phyloP scores from a whole-genome alignment of 306 rosid species.

The Quillaja saponaria region DNA sequence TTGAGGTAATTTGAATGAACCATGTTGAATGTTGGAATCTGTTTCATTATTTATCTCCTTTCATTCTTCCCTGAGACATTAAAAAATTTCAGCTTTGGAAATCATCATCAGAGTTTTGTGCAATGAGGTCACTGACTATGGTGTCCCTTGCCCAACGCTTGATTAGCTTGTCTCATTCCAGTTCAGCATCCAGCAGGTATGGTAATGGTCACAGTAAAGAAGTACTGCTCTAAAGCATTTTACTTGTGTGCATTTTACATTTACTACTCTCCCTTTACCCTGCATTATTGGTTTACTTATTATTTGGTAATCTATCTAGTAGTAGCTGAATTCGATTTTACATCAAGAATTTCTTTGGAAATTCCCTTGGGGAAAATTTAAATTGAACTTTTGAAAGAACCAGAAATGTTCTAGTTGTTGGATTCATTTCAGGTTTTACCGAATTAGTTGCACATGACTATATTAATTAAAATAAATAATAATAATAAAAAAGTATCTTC shows the following conservation, averaged over 20 bases:
- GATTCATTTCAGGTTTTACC: too few relatives aligned
- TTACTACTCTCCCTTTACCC: too few relatives aligned
- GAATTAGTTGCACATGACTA: too few relatives aligned
- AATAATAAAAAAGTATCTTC: not conserved
- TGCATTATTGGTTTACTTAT: too few relatives aligned
- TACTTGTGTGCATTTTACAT: not conserved
- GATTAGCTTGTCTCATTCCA: slow-evolving; percentile 77
- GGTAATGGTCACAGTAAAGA: slow-evolving; percentile 2
- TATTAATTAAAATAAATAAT: not conserved
- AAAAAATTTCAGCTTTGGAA: slow-evolving; percentile 92
- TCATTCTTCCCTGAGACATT: slow-evolving; percentile 41
- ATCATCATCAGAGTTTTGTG: slow-evolving; percentile 86
- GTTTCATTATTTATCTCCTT: too few relatives aligned
- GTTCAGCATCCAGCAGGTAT: slow-evolving; percentile 97
- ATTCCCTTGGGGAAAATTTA: slow-evolving; percentile 19
- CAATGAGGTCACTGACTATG: slow-evolving; percentile 86
- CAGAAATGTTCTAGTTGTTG: too few relatives aligned
- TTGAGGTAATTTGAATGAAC: slow-evolving; percentile 64
- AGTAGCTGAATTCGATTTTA: slow-evolving; percentile 11
- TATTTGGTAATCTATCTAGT: slow-evolving; percentile 15
- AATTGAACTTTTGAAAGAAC: slow-evolving; percentile 8
- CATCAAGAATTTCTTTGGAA: slow-evolving; percentile 8
- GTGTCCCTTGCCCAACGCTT: slow-evolving; percentile 94
- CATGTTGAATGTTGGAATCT: slow-evolving; percentile 36
- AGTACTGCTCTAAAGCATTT: slow-evolving; percentile 5